Base-by-base conservation (phyloP, 73 alveolate genomes). In the Paramecium biaurelia region DNA sequence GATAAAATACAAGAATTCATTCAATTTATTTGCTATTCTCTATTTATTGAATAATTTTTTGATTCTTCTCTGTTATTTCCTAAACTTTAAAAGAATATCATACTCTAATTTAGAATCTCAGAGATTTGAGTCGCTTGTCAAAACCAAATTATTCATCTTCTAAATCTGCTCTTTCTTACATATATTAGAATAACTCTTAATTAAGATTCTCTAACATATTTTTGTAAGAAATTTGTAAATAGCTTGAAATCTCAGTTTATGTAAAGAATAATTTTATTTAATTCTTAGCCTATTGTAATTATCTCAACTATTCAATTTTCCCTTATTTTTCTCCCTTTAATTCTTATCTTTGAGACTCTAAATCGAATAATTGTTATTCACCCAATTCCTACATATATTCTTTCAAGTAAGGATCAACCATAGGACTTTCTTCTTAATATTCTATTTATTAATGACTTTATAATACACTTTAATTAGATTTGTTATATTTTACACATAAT, bases 91-190 rank as follows among this genome's bases (percentile, higher is more conserved):
- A 28, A 72, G 32, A 72, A 28, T 3, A 35, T 28, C n/a, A 35
- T 72, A 72, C 86, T 37, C 86, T 72, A 28, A 72, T 72, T 72
- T 72, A 38, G 5, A 35, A 32, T 35, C 86, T 32, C 20, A 72
- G 58, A 35, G n/a, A 20, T 24, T 72, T 72, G 2, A 72, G 45
- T 72, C 86, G 14, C 7, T 35, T 35, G 37, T 72, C 86, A 20
- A 72, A 72, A 32, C 38, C 63, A 72, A 72, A 72, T 72, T 72
- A n/a, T 72, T 72, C 56, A 38, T 72, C 86, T 72, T 72, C 86
- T 10, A 72, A 37, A 14, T 72, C 86, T 34, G 86, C 86, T 37
- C 86, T 72, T 21, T 72, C 86, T n/a, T 72, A 9, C 86, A 72
- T 72, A 28, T 72, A 72, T 37, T 72, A 37, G 20, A 72, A 72